Evolutionary conservation across 2,329 filamentous ascomycete genomes (phyloP), one percentile per base, ranked within the genome.

Genomic region (Paraconiothyrium sp.): DNA sequence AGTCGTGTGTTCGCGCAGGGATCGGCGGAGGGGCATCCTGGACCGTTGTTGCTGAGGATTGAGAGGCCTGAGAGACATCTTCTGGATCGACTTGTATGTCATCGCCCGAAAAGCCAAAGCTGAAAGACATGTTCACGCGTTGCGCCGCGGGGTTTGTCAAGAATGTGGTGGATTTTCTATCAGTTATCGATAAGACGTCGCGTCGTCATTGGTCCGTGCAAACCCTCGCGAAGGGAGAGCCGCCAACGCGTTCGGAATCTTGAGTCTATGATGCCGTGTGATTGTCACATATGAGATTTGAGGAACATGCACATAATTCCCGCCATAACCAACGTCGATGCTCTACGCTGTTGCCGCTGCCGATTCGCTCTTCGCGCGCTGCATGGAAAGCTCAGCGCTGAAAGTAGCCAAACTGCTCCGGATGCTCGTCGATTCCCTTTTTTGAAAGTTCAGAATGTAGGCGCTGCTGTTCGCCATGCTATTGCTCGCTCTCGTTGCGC

Each of bases 101-200:
- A 61, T 88, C 85, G 22, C 84, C 85, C 0, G 83, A 81, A 68
- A 89, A 89, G 20, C 84, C 84, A 64, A 89, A 89, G 60, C 83
- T 84, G 72, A 89, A 88, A 8, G 75, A 59, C 74, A 75, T 76
- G 32, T 61, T 67, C 52, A 41, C 39, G 39, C 39, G 14, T 11
- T 54, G 54, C 32, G 14, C n/a, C 16, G 39, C 39, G 39, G 39
- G 39, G 39, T n/a, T 30, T 41, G 39, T 41, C 39, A 41, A n/a
- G 39, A 41, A 62, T 39, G 63, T 62, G 61, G 56, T 54, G 37
- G 54, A 62, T 66, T 64, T 64, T 60, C 52, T 57, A 60, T 46
- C 20, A 34, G 30, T 71, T 72, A 72, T 72, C 70, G 70, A 72
- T 72, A 72, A 70, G 57, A 22, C 1, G 1, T 1, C 43, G 37